Base-by-base conservation (phyloP, 441 rosid genomes). In the Populus trichocarpa region DNA sequence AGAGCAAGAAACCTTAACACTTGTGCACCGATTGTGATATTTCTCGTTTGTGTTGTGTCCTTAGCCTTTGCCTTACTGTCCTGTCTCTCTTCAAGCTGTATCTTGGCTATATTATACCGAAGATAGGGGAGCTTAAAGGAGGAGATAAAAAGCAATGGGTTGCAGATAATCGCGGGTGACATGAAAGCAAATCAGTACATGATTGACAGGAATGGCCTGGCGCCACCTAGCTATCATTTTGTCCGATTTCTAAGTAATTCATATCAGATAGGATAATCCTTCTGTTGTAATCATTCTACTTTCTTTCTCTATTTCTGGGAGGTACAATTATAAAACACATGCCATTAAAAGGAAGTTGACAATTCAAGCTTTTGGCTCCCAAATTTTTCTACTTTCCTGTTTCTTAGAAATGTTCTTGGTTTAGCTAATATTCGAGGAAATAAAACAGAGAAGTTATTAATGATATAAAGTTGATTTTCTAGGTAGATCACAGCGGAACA, bases 241-340 rank as follows among this genome's bases (percentile, higher is more conserved):
- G 77, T 76, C 87, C 85, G 26, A 75, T 53, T 75, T 64, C 53
- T 65, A 86, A 84, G 89, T 84, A 83, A 75, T 67, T 33, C 65
- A 46, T 64, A 11, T 20, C 79, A 23, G 32, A 23, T 50, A 50
- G 57, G 57, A 50, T 50, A 0, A 50, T 50, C 57, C 57, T 50
- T 50, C 20, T 14, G 57, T 5, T 25, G 18, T 25, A 25, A 65
- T 65, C 32, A 25, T 65, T 25, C 33, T 9, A 25, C 8, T 1
- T 53, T 22, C 16, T 65, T 65, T 25, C 28, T 65, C 8, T 65
- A 13, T 26, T 25, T 65, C 8, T 11, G 32, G 68, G 68, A 65
- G 33, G 68, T 57, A 5, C 57, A 50, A 5, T 50, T 50, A 14
- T 16, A 50, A 1, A 14, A 50, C 57, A 50, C 6, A 14, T 5